Evolutionary conservation across 2,329 filamentous ascomycete genomes (phyloP), one percentile per base, ranked within the genome.

Genomic region (Penicillium sp.): DNA sequence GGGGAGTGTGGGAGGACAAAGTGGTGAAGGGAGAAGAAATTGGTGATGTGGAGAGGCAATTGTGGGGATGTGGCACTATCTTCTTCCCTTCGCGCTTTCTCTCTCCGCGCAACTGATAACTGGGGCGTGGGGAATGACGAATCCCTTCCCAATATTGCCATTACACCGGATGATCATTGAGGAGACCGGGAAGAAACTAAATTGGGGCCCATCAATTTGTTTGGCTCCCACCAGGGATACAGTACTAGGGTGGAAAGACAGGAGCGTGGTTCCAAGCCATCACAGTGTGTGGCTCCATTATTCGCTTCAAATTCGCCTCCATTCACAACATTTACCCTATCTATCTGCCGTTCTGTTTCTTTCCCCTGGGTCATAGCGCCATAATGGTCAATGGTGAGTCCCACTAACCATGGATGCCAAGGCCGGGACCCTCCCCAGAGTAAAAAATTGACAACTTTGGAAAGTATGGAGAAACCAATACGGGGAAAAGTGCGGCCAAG

Each of bases 41-140:
- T 50, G 47, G 33, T 35, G 45, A 33, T 59, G 64, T 57, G 63
- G 59, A 49, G 58, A 61, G 49, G 44, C 4, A 14, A 54, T 61
- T 67, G 65, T 67, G 65, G 65, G 64, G 64, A 47, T 56, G 60
- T 63, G 60, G 62, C 50, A 58, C 43, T 53, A 47, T 52, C 23
- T 47, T 56, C 48, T 54, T 41, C 40, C 47, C 33, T 43, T 18
- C 6, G 33, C 33, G 14, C 35, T n/a, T 46, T 14, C n/a, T 15
- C 11, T 9, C 41, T 45, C 40, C 27, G 41, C 35, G 11, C 18
- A 9, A 43, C 37, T 26, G 40, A 40, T 29, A n/a, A 25, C 47
- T 27, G 33, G 18, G 33, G 33, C 27, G 29, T 46, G 25, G 47
- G 33, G 43, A 4, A 44, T 44, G 44, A 26, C 45, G 37, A 40